Percentiles rank a stretch among this genome's conserved stretches.
phyloP scores from a whole-genome alignment of 352 stramenopile genomes.

The Phytophthora tubulina region DNA sequence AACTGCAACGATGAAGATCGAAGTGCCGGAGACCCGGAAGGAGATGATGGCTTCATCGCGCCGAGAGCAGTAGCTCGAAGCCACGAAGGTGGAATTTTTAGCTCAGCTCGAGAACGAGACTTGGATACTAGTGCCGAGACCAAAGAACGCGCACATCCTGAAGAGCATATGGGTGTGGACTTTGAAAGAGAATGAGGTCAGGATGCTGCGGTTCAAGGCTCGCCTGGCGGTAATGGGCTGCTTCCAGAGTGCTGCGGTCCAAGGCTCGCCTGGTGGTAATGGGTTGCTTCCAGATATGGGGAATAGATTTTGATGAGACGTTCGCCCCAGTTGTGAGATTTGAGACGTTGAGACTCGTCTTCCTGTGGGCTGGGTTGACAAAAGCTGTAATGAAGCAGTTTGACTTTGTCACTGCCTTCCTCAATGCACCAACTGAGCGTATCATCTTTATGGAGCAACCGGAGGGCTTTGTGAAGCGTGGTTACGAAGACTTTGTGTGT shows the following conservation, averaged over 20 bases:
- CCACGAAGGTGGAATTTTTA: conserved; percentile 16
- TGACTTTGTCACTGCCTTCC: conserved; percentile 20
- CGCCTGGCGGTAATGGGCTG: conserved; percentile 17
- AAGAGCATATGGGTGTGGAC: conserved; percentile 21
- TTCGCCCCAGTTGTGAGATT: conserved; percentile 19
- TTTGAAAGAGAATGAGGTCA: conserved; percentile 20
- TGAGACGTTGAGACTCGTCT: conserved; percentile 19
- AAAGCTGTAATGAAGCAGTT: conserved; percentile 2
- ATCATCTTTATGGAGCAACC: conserved; percentile 26
- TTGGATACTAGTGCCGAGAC: conserved; percentile 16
- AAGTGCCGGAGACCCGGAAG: conserved; percentile 11
- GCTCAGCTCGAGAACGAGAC: conserved; percentile 23
- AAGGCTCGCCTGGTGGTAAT: conserved; percentile 19
- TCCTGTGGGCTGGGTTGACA: conserved; percentile 7
- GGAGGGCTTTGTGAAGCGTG: conserved; percentile 11
- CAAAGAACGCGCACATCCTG: conserved; percentile 16
- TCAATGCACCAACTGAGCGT: conserved; percentile 11
- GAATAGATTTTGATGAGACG: conserved; percentile 29
- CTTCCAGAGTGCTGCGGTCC: too few relatives aligned
- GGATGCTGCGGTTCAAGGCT: conserved; percentile 15
- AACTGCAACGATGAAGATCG: not conserved
- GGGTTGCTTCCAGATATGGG: conserved; percentile 20
- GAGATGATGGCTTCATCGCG: conserved; percentile 22
- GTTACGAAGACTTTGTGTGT: conserved; percentile 11
- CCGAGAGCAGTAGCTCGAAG: conserved; percentile 7